Evolutionary conservation across 2,329 filamentous ascomycete genomes (phyloP), one percentile per base, ranked within the genome.

Genomic region (Macrophomina tecta): DNA sequence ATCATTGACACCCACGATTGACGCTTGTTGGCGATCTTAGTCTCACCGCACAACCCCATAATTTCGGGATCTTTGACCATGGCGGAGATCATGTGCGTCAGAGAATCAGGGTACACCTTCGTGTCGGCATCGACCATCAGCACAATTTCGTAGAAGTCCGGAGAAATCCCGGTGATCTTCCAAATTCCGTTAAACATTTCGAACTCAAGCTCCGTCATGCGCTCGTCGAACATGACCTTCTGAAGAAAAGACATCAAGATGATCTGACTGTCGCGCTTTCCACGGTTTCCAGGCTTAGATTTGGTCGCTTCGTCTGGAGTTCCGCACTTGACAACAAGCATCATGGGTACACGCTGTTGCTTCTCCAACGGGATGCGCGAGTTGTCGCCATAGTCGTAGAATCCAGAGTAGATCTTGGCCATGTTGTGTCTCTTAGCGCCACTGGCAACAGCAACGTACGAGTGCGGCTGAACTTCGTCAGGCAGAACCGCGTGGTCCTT

Each of bases 181-280:
- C 94, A 99, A 70, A 99, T 86, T 64, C 95, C 95, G 77, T 98
- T 99, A 84, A 99, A 99, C 92, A 99, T 98, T 77, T 99, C 95
- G 76, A 93, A 99, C 79, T 99, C 95, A 63, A 99, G 90, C 79
- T 99, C 94, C 18, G 96, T 99, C 95, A 99, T 99, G 69, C 95
- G 91, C 82, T 99, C 96, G 78, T 99, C 95, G 74, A 99, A 99
- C 95, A 99, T 99, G 76, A 99, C 95, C 83, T 99, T 99, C 78
- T 99, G 95, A 72, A 99, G 83, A 86, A 99, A 99, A 5, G 94
- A 97, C 95, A 99, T 99, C 71, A 99, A 86, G 73, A 99, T 95
- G 75, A 99, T 97, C 80, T 99, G 95, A 83, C 93, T 97, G 85
- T 99, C 95, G 77, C 95, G 92, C 85, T 99, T 99, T 80, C 95